phyloP scores from a whole-genome alignment of 2,329 filamentous ascomycete genomes.

The Berkeleyomyces rouxiae region DNA sequence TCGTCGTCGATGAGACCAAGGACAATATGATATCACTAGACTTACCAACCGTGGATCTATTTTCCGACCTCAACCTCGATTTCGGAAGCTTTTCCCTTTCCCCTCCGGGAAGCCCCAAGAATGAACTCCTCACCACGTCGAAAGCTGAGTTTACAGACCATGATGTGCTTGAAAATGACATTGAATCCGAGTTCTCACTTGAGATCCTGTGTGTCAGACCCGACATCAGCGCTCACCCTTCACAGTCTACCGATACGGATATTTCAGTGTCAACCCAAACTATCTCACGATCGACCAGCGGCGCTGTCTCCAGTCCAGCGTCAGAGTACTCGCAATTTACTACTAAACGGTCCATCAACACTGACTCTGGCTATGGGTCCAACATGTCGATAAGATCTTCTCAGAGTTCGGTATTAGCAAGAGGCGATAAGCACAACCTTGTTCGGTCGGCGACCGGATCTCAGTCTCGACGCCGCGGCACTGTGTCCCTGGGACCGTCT shows the following conservation, averaged over 20 bases:
- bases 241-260: not conserved
- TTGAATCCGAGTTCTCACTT: slow-evolving; percentile 15
- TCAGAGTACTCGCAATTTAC: slow-evolving; percentile 23
- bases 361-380: slow-evolving; percentile 46
- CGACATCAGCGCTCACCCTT: slow-evolving; percentile 29
- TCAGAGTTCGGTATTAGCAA: slow-evolving; percentile 20
- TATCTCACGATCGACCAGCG: slow-evolving; percentile 28
- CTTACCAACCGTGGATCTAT: not conserved
- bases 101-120: not conserved
- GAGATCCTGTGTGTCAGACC: slow-evolving; percentile 27
- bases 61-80: slow-evolving; percentile 9
- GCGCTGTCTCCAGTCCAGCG: slow-evolving; percentile 30
- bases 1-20: not conserved
- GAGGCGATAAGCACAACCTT: slow-evolving; percentile 17
- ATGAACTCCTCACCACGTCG: slow-evolving; percentile 27
- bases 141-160: slow-evolving; percentile 33
- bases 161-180: slow-evolving; percentile 29
- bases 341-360: slow-evolving; percentile 32
- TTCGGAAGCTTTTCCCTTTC: slow-evolving; percentile 23
- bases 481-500: not conserved
- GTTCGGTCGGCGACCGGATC: not conserved
- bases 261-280: not conserved
- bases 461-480: not conserved
- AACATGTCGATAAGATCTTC: slow-evolving; percentile 40
- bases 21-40: not conserved